phyloP scores from a whole-genome alignment of 106 monocot species.

The Alisma plantagoaquatica region DNA sequence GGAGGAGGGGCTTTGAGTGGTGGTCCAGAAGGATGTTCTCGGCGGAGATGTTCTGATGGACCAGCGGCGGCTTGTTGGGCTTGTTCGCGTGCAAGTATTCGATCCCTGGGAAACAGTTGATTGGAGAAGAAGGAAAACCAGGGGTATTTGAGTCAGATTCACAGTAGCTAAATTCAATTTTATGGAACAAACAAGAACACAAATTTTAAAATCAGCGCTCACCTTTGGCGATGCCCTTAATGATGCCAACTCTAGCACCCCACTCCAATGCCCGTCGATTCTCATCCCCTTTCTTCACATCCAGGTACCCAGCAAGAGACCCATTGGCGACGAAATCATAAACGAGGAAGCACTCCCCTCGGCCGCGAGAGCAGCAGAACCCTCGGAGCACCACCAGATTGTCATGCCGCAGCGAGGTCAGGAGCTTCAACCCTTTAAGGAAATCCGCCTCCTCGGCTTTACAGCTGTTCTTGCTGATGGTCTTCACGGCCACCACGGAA shows the following conservation, averaged over 20 bases:
- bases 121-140: not conserved
- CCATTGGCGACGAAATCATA: slow-evolving; percentile 73
- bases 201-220: too few species aligned
- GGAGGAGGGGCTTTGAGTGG: slow-evolving; percentile 43
- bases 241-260: slow-evolving; percentile 60
- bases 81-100: slow-evolving; percentile 52
- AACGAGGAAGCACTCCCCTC: slow-evolving; percentile 82
- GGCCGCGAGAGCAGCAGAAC: slow-evolving; percentile 67
- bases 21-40: slow-evolving; percentile 55
- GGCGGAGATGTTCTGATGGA: slow-evolving; percentile 75
- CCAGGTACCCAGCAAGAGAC: slow-evolving; percentile 47
- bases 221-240: slow-evolving; percentile 88
- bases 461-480: slow-evolving; percentile 60
- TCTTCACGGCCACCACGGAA: slow-evolving; percentile 51
- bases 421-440: slow-evolving; percentile 55
- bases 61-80: slow-evolving; percentile 42
- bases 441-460: slow-evolving; percentile 68
- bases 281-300: slow-evolving; percentile 35
- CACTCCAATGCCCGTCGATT: slow-evolving; percentile 38
- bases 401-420: slow-evolving; percentile 40
- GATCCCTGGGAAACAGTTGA: slow-evolving; percentile 69
- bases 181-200: too few species aligned
- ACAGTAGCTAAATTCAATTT: too few species aligned
- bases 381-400: slow-evolving; percentile 60
- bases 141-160: too few species aligned